phyloP scores from a whole-genome alignment of 2,329 filamentous ascomycete genomes.

The Aureobasidium sp. region DNA sequence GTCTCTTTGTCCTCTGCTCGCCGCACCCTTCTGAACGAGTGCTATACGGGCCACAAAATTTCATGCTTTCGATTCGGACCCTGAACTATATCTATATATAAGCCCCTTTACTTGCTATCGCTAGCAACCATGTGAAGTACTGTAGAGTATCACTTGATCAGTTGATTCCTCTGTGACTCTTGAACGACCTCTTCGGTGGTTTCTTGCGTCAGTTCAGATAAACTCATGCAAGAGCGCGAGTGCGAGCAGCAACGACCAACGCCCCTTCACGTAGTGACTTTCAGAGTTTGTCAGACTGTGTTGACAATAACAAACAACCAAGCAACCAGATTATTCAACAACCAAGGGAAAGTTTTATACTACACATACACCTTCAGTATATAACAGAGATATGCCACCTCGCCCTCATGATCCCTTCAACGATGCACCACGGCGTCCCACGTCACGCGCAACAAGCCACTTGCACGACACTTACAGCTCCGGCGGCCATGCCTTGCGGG shows the following conservation, averaged over 20 bases:
- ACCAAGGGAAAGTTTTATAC: too few relatives aligned
- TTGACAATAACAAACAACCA: background rate
- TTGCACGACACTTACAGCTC: constrained; percentile 10
- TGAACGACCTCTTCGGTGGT: too few relatives aligned
- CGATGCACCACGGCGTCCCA: constrained; percentile 10
- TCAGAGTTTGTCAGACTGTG: background rate
- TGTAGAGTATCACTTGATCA: background rate
- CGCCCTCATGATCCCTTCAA: constrained; percentile 11
- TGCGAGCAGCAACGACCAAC: background rate
- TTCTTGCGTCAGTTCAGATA: too few relatives aligned
- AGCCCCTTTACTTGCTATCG: background rate
- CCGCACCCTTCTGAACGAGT: background rate
- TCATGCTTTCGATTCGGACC: background rate
- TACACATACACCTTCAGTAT: background rate
- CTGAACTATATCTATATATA: constrained; percentile 2
- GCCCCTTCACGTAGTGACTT: background rate
- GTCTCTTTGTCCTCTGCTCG: background rate
- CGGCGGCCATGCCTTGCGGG: constrained; percentile 3
- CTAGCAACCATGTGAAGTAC: background rate
- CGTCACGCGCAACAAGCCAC: background rate
- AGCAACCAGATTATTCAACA: background rate
- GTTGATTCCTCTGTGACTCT: too few relatives aligned
- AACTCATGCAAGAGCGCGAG: background rate
- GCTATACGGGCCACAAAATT: background rate
- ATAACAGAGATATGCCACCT: background rate